Evolutionary conservation across 2,329 filamentous ascomycete genomes (phyloP).

Genomic region (Exophiala calicioides): DNA sequence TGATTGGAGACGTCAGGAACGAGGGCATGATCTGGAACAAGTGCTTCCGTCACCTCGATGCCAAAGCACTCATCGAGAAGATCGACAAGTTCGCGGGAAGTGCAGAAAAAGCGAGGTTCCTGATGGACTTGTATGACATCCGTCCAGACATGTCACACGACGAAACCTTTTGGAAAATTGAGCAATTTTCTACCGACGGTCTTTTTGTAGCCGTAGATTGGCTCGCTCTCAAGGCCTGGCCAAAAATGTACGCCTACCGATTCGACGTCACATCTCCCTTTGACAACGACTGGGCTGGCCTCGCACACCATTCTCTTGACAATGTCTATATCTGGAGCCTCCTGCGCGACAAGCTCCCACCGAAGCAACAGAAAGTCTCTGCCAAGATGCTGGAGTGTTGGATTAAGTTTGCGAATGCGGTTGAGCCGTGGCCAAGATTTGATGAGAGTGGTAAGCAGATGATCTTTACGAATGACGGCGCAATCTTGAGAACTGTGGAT

Average conservation of each 20-base stretch:
- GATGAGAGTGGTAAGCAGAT: slow-evolving; percentile 2
- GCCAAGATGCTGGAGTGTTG: slow-evolving; percentile 5
- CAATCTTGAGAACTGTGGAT: slow-evolving; percentile 1
- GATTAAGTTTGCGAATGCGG: slow-evolving; percentile 6
- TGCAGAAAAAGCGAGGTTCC: slow-evolving; percentile 1
- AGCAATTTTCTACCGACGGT: slow-evolving; percentile 8
- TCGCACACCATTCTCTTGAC: slow-evolving; percentile 9
- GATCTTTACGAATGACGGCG: slow-evolving; percentile 2
- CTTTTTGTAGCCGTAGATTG: slow-evolving; percentile 9
- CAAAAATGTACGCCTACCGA: slow-evolving; percentile 10
- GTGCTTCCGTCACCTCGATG: slow-evolving; percentile 4
- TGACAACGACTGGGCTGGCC: slow-evolving; percentile 3
- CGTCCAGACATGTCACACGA: not conserved
- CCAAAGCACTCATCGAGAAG: not conserved
- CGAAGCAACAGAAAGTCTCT: slow-evolving; percentile 5
- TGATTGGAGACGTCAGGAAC: slow-evolving; percentile 8
- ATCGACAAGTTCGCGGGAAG: not conserved
- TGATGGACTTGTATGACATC: slow-evolving; percentile 7
- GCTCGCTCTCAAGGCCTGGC: slow-evolving; percentile 2
- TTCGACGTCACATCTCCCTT: slow-evolving; percentile 10
- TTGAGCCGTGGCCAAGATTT: slow-evolving; percentile 8
- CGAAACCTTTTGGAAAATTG: slow-evolving; percentile 4
- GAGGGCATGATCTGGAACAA: slow-evolving; percentile 10
- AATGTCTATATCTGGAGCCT: slow-evolving; percentile 8
- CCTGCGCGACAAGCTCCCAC: slow-evolving; percentile 4